Evolutionary conservation across 208 protist genomes (phyloP), one percentile per base, ranked within the genome.

Genomic region (Wallacemonas sp.): DNA sequence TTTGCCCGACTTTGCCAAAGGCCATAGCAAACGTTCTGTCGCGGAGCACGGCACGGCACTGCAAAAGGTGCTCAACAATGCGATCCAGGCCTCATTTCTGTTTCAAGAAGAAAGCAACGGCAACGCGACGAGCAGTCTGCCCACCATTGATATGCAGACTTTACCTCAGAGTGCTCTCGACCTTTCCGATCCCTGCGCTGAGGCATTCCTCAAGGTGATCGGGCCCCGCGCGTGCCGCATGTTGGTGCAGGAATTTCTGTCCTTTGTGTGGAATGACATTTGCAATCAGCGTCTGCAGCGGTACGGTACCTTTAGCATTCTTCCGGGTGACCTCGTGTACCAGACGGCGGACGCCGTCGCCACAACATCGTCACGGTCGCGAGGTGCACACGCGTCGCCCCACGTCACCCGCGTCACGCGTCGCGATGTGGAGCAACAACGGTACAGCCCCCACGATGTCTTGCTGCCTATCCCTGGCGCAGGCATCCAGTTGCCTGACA

Each of bases 211-310:
- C 30, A 74, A 81, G 41, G 81, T 93, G 0, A 75, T 94, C 47
- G 90, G 90, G 15, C 85, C 86, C 2, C 71, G 77, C 26, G 80
- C 78, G 11, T 93, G 84, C 71, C 73, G 60, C 26, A 84, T 91
- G 72, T 66, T 94, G 22, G 73, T 96, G 4, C 85, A 94, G 53
- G 87, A 96, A 59, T 96, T 96, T 53, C 62, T 93, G 12, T 62
- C 79, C 55, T 96, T 94, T 76, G 69, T 96, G 27, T 96, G 90
- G 88, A 96, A 96, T 61, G 85, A 92, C 53, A 76, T 96, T 63
- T 83, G 88, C 6, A 93, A 92, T 58, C 90, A 96, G 68, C 82
- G 90, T 2, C 56, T 96, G 17, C 85, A 91, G 54, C 85, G 87
- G 11, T 92, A 94, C 67, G 90, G 90, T 42, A 92, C 84, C 12